Percentiles rank a stretch among this genome's conserved stretches.
These are phyloP conservation scores for Populus tomentosa DNA, from an alignment of 441 rosid species.

Conservation along the genomic window DNA sequence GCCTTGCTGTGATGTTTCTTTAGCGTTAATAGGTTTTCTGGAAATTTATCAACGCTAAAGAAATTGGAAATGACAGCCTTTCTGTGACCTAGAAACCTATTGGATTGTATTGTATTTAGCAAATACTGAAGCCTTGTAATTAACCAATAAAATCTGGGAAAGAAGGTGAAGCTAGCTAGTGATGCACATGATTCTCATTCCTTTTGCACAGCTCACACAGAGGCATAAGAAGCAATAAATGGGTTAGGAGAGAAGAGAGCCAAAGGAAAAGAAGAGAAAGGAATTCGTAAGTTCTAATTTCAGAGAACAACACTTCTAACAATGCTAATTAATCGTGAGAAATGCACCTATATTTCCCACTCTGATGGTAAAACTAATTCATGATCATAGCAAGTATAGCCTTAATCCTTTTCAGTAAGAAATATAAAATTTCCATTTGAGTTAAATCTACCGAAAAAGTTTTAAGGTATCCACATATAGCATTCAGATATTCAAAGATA, in stretches of 20 bases:
- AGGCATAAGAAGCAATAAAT: background rate
- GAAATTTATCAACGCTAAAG: background rate
- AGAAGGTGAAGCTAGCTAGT: background rate
- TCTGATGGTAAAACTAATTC: background rate
- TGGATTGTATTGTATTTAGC: background rate
- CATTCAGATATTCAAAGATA: background rate
- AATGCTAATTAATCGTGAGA: background rate
- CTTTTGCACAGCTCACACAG: background rate
- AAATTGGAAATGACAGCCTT: background rate
- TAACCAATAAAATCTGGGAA: background rate
- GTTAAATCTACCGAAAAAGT: background rate
- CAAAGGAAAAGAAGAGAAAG: background rate
- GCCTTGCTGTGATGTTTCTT: background rate
- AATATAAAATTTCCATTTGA: background rate
- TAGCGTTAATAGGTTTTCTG: background rate
- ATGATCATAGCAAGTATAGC: background rate
- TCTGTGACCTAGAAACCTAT: background rate
- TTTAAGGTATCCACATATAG: background rate
- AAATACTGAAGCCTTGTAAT: background rate
- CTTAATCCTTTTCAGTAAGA: background rate
- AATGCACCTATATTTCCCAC: background rate
- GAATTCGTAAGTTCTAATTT: background rate
- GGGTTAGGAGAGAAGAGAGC: background rate
- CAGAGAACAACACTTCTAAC: background rate
- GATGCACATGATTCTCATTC: background rate